phyloP scores from a whole-genome alignment of 257 asterid species.

The Salvia rosmarinus region DNA sequence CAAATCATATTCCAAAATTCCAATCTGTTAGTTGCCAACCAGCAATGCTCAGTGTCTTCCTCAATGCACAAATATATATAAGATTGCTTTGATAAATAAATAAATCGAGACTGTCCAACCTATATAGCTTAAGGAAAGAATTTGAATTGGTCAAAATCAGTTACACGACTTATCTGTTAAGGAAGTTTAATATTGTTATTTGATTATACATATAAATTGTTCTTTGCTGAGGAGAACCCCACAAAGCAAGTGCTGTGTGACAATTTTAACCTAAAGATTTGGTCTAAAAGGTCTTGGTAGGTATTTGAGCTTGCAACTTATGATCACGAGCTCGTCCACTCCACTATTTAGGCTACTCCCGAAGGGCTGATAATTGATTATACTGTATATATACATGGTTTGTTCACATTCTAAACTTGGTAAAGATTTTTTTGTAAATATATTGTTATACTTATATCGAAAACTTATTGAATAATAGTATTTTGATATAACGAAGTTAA shows the following conservation, averaged over 20 bases:
- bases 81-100: background rate
- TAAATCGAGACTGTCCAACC: background rate
- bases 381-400: background rate
- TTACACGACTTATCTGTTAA: background rate
- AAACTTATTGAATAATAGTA: constrained; percentile 2
- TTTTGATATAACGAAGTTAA: background rate
- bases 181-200: background rate
- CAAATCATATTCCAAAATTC: background rate
- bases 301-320: background rate
- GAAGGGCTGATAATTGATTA: background rate
- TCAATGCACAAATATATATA: background rate
- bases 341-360: background rate
- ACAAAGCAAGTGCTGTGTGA: background rate
- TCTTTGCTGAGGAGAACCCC: background rate
- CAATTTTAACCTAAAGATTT: background rate
- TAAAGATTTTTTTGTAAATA: background rate
- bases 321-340: background rate
- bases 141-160: background rate
- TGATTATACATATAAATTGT: background rate
- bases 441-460: background rate
- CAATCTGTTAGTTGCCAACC: background rate
- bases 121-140: background rate
- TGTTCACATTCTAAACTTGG: background rate
- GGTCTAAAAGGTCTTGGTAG: background rate
- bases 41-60: constrained; percentile 1